These are phyloP conservation scores for Wickerhamomyces pijperi DNA, from an alignment of 805 yeast genomes.

Conservation along the genomic window DNA sequence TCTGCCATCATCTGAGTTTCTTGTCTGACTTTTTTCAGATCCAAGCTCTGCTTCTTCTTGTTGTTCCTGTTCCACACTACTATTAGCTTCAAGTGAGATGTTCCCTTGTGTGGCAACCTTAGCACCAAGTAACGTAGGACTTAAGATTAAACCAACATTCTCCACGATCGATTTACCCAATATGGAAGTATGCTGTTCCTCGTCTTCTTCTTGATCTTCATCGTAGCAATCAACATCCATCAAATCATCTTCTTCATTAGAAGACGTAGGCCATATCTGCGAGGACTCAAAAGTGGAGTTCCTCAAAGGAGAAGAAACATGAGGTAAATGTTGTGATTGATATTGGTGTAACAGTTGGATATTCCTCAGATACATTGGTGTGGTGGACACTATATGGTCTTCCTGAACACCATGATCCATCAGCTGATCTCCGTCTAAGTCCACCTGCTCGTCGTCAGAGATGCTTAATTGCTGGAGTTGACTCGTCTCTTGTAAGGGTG, in stretches of 20 bases:
- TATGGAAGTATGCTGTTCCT: slow-evolving; percentile 1
- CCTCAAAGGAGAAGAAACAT: not conserved
- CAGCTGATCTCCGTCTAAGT: not conserved
- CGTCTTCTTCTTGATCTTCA: slow-evolving; percentile 3
- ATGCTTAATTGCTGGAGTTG: no score
- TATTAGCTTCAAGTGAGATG: not conserved
- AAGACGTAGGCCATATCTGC: not conserved
- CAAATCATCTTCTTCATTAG: not conserved
- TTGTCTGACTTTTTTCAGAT: no score
- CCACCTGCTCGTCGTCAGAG: not conserved
- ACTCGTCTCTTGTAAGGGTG: no score
- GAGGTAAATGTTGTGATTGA: not conserved
- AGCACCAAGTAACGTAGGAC: slow-evolving; percentile 19
- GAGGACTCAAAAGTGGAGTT: not conserved
- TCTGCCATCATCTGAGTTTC: no score
- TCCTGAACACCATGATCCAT: not conserved
- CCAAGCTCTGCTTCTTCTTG: not conserved
- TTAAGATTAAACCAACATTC: slow-evolving; percentile 6
- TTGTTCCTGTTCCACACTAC: not conserved
- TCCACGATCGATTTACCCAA: slow-evolving; percentile 3
- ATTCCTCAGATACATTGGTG: not conserved
- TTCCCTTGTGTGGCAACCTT: slow-evolving; percentile 13
- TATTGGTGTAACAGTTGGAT: not conserved
- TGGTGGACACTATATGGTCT: not conserved
- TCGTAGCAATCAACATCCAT: not conserved